Percentiles rank a stretch among this genome's conserved stretches.
These are phyloP conservation scores for Penicillium sp. DNA, from an alignment of 2,329 filamentous ascomycete genomes.

Conservation along the genomic window DNA sequence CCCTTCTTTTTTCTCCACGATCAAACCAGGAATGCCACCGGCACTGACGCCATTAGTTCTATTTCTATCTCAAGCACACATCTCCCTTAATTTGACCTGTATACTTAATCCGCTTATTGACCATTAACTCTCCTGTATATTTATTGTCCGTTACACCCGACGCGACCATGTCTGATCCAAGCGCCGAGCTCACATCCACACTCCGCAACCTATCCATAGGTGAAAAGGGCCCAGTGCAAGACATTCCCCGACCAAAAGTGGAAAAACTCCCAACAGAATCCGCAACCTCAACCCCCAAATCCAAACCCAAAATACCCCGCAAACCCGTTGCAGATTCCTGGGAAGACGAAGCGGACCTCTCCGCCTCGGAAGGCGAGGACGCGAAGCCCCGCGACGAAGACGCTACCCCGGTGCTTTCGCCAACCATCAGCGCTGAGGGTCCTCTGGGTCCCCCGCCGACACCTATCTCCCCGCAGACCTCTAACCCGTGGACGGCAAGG, in stretches of 20 bases:
- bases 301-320: conserved; percentile 15
- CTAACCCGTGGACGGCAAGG: conserved; percentile 15
- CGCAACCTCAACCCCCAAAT: not conserved
- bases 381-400: conserved; percentile 16
- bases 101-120: not conserved
- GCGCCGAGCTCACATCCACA: conserved; percentile 26
- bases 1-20: conserved; percentile 18
- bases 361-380: conserved; percentile 34
- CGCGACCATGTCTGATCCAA: conserved; percentile 18
- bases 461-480: conserved; percentile 49
- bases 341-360: conserved; percentile 60
- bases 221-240: conserved; percentile 23
- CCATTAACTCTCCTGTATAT: not conserved
- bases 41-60: conserved; percentile 19
- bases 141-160: not conserved
- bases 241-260: conserved; percentile 20
- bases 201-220: conserved; percentile 27
- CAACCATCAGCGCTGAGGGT: conserved; percentile 24
- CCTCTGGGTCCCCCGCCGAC: conserved; percentile 56
- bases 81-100: conserved; percentile 8
- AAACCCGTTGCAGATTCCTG: conserved; percentile 58
- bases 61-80: conserved; percentile 9
- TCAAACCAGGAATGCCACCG: conserved; percentile 17
- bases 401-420: conserved; percentile 24
- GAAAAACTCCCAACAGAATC: conserved; percentile 1